phyloP scores from a whole-genome alignment of 495 filamentous ascomycete genomes.

The Podospora tetraspora region DNA sequence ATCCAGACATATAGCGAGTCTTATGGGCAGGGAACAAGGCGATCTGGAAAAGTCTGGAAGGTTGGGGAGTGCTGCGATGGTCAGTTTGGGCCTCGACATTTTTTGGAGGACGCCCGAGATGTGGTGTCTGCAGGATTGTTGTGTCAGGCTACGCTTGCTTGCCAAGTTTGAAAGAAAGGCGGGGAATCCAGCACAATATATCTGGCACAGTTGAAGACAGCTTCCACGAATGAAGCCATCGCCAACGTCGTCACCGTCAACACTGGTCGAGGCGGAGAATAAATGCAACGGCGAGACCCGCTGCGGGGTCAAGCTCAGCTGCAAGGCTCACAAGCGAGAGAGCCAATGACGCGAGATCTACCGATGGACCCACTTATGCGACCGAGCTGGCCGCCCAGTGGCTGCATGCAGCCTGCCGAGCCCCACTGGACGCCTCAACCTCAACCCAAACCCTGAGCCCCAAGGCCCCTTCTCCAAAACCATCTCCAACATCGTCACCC shows the following conservation, averaged over 20 bases:
- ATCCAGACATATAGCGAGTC: background rate
- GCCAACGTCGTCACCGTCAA: background rate
- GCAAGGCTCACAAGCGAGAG: background rate
- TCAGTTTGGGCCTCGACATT: background rate
- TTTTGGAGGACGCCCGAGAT: background rate
- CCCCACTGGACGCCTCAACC: constrained; percentile 1
- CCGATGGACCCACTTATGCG: background rate
- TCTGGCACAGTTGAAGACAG: background rate
- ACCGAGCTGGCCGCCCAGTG: background rate
- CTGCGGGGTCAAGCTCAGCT: background rate
- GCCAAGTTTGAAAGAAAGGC: background rate
- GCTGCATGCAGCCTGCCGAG: background rate
- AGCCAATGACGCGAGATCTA: background rate
- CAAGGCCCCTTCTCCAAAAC: background rate
- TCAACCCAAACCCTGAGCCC: constrained; percentile 1
- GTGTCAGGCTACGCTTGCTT: background rate
- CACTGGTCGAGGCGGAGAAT: background rate
- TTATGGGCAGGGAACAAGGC: background rate
- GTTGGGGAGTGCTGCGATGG: background rate
- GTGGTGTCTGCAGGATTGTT: background rate
- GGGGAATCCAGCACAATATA: background rate
- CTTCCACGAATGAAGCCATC: background rate
- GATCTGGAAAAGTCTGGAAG: background rate
- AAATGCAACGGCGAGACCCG: background rate
- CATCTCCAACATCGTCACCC: constrained; percentile 15